Conservation (phyloP, 495 filamentous ascomycete species). For the Baudoinia panamericana region DNA sequence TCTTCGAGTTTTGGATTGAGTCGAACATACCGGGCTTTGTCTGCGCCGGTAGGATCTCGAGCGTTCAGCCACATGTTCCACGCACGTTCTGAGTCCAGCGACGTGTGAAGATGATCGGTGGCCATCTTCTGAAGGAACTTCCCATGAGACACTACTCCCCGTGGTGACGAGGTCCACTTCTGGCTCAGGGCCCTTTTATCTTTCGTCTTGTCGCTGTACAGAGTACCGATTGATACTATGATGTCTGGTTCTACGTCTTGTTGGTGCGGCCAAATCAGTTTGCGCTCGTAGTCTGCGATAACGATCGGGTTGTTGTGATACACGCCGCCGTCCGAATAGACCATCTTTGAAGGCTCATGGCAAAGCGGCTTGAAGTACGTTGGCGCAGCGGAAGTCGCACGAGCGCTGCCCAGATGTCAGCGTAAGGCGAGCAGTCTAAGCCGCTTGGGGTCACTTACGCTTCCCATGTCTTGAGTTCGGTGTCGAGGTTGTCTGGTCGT, state of each 20-base stretch:
- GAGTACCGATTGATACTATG: slow-evolving; percentile 37
- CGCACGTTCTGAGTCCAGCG: too few species aligned
- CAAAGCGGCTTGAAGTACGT: slow-evolving; percentile 35
- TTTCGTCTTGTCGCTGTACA: too few species aligned
- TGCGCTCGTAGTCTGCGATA: slow-evolving; percentile 34
- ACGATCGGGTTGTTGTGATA: slow-evolving; percentile 37
- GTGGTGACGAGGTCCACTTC: too few species aligned
- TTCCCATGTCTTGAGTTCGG: slow-evolving; percentile 37
- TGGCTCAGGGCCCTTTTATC: too few species aligned
- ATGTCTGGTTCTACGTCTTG: slow-evolving; percentile 30
- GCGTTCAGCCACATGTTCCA: too few species aligned
- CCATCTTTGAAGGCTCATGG: slow-evolving; percentile 26
- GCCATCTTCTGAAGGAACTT: too few species aligned
- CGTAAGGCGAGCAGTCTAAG: neutral
- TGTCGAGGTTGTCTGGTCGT: slow-evolving; percentile 28
- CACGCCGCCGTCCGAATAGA: slow-evolving; percentile 34
- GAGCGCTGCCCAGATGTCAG: slow-evolving; percentile 24
- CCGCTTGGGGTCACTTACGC: slow-evolving; percentile 33
- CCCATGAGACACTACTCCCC: too few species aligned
- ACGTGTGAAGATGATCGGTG: too few species aligned
- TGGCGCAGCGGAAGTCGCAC: slow-evolving; percentile 38
- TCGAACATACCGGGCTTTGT: too few species aligned
- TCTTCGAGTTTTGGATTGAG: too few species aligned
- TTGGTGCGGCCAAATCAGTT: slow-evolving; percentile 35
- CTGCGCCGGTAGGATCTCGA: too few species aligned